Evolutionary conservation across 768 basidiomycete species (phyloP), one percentile per base, ranked within the genome.

Genomic region (Mycena galericulata): DNA sequence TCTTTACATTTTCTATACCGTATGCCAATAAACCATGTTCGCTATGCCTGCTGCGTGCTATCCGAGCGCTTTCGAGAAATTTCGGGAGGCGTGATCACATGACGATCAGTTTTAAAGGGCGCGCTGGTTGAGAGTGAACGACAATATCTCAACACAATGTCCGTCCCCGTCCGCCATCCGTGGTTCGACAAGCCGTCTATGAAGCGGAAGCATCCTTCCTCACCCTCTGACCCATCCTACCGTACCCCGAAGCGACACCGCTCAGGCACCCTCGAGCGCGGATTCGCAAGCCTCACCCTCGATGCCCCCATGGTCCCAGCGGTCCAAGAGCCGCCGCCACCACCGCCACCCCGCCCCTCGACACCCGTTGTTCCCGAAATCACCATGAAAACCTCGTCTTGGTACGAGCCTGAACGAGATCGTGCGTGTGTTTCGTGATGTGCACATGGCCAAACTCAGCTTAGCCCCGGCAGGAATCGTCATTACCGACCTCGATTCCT

Each of bases 321-420:
- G 59, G 59, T 72, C 66, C 71, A 72, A 36, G 69, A 69, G 69
- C 72, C 72, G 46, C 62, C 73, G 57, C 30, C 75, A 55, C 36
- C 76, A 4, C 34, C 34, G 34, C 62, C 57, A 7, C 58, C 63
- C 30, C 46, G 63, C 38, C 67, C 71, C 59, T 58, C 49, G 63
- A 59, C 63, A 26, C 45, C 69, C 11, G 41, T 58, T 29, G 67
- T 73, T 32, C 85, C 80, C 22, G 91, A 93, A 61, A 81, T 89
- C 3, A 86, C 83, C 50, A 94, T 94, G 92, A 88, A 87, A 67
- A 72, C 76, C 11, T 83, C 83, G 11, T 87, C 89, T 32, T 91
- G 89, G 89, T 91, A 89, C 73, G 90, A 91, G 75, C 84, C 87
- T 6, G 92, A 91, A 74, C 89, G 86, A 70, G 87, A 91, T 75